Conservation (phyloP, 305 asterid species). For the Solanum hybrid region DNA sequence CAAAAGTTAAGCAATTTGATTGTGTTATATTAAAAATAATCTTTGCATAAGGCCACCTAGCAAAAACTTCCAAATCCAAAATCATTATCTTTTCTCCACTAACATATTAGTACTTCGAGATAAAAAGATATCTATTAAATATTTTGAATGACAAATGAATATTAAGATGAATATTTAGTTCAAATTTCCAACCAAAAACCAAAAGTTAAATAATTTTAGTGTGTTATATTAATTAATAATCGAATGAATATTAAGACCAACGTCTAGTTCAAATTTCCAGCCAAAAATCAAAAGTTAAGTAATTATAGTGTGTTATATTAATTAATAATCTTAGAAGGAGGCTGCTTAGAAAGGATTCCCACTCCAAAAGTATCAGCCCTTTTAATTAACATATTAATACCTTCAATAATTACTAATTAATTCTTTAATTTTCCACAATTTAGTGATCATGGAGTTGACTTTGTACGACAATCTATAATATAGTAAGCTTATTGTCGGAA, state of each 20-base stretch:
- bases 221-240: neutral
- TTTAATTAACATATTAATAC: neutral
- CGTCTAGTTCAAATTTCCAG: neutral
- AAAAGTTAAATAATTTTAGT: neutral
- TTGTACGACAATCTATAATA: neutral
- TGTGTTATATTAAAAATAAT: too few species aligned
- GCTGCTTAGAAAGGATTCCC: neutral
- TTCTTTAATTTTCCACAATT: neutral
- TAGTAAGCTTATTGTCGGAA: neutral
- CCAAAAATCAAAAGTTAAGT: too few species aligned
- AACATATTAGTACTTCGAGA: too few species aligned
- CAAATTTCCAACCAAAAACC: neutral
- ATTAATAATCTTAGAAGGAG: neutral
- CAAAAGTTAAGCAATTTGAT: neutral
- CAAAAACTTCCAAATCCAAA: too few species aligned
- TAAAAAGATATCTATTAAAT: neutral
- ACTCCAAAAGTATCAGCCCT: neutral
- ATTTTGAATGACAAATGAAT: neutral
- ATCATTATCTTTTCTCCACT: too few species aligned
- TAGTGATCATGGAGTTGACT: neutral
- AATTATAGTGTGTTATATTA: too few species aligned
- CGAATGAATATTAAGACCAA: neutral
- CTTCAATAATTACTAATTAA: neutral
- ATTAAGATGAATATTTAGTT: neutral
- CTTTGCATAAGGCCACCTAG: neutral